Conservation (phyloP, 257 asterid species). For the Leonotis leonurus region DNA sequence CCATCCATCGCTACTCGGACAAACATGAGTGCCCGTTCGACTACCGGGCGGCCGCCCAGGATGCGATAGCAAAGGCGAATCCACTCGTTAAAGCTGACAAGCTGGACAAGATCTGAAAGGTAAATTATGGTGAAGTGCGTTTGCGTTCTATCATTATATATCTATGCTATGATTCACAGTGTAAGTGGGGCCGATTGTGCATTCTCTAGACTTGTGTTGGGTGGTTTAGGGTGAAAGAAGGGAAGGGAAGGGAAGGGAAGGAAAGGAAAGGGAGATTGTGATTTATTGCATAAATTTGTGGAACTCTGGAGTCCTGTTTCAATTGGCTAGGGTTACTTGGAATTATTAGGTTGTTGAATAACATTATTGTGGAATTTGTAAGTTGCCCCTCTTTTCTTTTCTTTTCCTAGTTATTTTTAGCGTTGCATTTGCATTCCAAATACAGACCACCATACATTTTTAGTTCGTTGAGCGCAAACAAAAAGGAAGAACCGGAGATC, state of each 20-base stretch:
- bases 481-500: no score
- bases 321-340: slow-evolving; percentile 27
- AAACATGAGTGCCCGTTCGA: slow-evolving; percentile 53
- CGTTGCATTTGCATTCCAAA: no score
- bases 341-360: slow-evolving; percentile 30
- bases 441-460: no score
- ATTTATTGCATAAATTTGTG: slow-evolving; percentile 17
- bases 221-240: slow-evolving; percentile 12
- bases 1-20: slow-evolving; percentile 51
- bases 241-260: not conserved
- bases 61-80: slow-evolving; percentile 54
- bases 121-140: not conserved
- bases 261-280: slow-evolving; percentile 19
- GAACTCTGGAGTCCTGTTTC: slow-evolving; percentile 23
- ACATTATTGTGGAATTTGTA: slow-evolving; percentile 27
- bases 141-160: slow-evolving; percentile 12
- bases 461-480: no score
- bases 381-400: slow-evolving; percentile 7
- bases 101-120: slow-evolving; percentile 44
- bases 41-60: slow-evolving; percentile 42
- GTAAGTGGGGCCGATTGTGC: slow-evolving; percentile 12
- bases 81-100: slow-evolving; percentile 51
- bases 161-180: not conserved
- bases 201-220: slow-evolving; percentile 14
- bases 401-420: no score